Conservation (phyloP, 345 rosid genomes). For the Populus simonii region DNA sequence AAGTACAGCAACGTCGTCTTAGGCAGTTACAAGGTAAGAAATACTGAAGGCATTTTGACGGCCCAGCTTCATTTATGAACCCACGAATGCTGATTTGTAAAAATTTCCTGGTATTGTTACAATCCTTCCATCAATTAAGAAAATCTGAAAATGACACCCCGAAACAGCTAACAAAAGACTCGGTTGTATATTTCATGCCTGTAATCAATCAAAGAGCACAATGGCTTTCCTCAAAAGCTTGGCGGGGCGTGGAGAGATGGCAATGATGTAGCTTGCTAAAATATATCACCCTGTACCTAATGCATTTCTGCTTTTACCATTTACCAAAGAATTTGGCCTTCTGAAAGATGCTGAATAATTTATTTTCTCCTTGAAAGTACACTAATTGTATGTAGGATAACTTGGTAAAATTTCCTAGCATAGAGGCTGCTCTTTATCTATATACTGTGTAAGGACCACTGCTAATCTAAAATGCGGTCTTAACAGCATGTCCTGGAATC, state of each 20-base stretch:
- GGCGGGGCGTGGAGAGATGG: not conserved
- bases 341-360: not conserved
- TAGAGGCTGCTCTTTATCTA: no score
- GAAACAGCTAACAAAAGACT: conserved; percentile 17
- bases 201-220: not conserved
- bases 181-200: not conserved
- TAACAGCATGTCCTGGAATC: no score
- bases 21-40: conserved; percentile 4
- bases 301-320: not conserved
- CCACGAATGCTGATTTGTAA: conserved; percentile 9
- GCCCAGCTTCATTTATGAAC: not conserved
- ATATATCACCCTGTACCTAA: not conserved
- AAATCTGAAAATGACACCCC: conserved; percentile 1
- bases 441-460: no score
- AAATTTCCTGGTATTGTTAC: conserved; percentile 7
- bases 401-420: no score
- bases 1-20: not conserved
- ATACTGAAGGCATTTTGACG: not conserved
- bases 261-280: not conserved
- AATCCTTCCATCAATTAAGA: not conserved
- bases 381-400: no score
- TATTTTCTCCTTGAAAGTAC: no score
- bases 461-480: no score
- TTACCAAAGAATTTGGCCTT: not conserved
- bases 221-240: not conserved